These are phyloP conservation scores for Acrocalymma vagum DNA, from an alignment of 2,329 filamentous ascomycete genomes.

Conservation along the genomic window DNA sequence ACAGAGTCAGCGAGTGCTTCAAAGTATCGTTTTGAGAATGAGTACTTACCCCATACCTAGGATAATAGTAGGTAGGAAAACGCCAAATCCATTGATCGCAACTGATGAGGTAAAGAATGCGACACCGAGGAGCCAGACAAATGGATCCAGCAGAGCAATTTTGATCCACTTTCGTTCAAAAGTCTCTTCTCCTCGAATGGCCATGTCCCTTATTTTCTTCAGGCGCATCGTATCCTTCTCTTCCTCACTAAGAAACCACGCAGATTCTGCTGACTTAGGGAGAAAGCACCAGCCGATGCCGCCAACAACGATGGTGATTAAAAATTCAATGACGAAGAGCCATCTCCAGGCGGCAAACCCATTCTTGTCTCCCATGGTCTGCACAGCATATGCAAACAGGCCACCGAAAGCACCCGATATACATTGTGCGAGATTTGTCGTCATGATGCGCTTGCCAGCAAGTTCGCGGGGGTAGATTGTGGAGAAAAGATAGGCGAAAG, in stretches of 20 bases:
- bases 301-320: conserved; percentile 66
- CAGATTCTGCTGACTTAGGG: conserved; percentile 62
- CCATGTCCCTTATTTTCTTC: conserved; percentile 34
- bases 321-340: conserved; percentile 55
- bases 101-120: conserved; percentile 47
- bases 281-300: conserved; percentile 64
- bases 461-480: conserved; percentile 34
- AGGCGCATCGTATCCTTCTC: conserved; percentile 58
- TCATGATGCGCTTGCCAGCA: conserved; percentile 36
- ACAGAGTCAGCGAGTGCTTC: too few relatives aligned
- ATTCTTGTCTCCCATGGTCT: conserved; percentile 24
- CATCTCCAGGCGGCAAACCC: conserved; percentile 40
- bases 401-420: conserved; percentile 34
- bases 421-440: conserved; percentile 29
- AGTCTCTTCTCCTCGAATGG: conserved; percentile 39
- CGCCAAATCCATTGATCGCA: conserved; percentile 43
- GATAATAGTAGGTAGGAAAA: conserved; percentile 48
- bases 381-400: conserved; percentile 32
- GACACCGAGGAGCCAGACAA: too few relatives aligned
- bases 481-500: conserved; percentile 34
- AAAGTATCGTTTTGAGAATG: too few relatives aligned
- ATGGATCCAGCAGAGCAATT: too few relatives aligned
- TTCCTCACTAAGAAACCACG: conserved; percentile 63
- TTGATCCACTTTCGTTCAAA: conserved; percentile 39
- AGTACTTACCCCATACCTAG: conserved; percentile 44